Evolutionary conservation across 2,329 filamentous ascomycete species (phyloP).

Genomic region (Trichoderma arundinaceum): DNA sequence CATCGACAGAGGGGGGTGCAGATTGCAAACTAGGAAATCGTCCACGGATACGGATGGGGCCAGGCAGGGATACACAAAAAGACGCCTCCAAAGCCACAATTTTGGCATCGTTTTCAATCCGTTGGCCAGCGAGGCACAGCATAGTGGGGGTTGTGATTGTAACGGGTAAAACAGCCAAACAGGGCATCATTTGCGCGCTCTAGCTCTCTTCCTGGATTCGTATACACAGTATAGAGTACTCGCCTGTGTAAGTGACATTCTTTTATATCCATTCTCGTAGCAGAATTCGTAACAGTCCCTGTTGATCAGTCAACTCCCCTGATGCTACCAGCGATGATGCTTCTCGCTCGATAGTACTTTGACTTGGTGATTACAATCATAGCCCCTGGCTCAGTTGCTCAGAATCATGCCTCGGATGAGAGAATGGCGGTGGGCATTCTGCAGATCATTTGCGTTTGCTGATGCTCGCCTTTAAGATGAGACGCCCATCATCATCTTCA

Average conservation of each 20-base stretch:
- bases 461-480: conserved; percentile 13
- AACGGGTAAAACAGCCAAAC: conserved; percentile 8
- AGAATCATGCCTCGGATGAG: background rate
- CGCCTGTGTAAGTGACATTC: background rate
- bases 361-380: background rate
- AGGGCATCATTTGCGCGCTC: background rate
- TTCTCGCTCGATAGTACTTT: too few relatives aligned
- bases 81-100: background rate
- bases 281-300: conserved; percentile 2
- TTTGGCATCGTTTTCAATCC: conserved; percentile 10
- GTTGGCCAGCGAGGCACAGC: conserved; percentile 5
- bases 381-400: background rate
- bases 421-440: background rate
- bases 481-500: conserved; percentile 16
- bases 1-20: too few relatives aligned
- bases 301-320: background rate
- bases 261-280: too few relatives aligned
- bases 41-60: too few relatives aligned
- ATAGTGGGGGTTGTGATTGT: background rate
- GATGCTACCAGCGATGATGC: background rate
- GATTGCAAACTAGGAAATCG: too few relatives aligned
- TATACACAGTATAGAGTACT: background rate
- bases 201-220: conserved; percentile 9
- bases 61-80: background rate
- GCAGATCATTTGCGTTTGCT: conserved; percentile 12